phyloP scores from a whole-genome alignment of 2,329 filamentous ascomycete species.

The Colletotrichum eremochloae region DNA sequence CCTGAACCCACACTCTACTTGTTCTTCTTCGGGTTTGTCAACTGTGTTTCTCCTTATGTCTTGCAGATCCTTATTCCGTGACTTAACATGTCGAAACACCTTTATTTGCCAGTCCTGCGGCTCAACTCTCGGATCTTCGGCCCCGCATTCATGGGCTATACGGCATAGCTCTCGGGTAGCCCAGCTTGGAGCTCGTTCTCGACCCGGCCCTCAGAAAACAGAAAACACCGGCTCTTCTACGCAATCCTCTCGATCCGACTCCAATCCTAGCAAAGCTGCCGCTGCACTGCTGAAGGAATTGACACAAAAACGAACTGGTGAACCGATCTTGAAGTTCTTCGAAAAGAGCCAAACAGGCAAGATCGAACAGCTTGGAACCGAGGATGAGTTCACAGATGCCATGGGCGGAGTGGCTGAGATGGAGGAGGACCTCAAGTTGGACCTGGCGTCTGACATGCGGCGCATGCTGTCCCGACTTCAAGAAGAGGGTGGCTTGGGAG shows the following conservation, averaged over 20 bases:
- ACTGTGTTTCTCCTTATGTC: conserved; percentile 39
- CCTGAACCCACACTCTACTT: conserved; percentile 1
- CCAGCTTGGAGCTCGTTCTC: conserved; percentile 31
- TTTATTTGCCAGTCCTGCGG: conserved; percentile 56
- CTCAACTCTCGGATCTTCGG: conserved; percentile 48
- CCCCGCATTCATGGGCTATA: conserved; percentile 48
- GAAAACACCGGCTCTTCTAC: conserved; percentile 5
- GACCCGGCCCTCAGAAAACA: conserved; percentile 7
- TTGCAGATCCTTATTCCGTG: conserved; percentile 47
- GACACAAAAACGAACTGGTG: conserved; percentile 35
- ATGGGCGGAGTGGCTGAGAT: conserved; percentile 50
- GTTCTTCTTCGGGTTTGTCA: conserved; percentile 23
- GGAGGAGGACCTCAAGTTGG: conserved; percentile 47
- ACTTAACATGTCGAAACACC: conserved; percentile 52
- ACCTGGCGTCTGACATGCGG: conserved; percentile 45
- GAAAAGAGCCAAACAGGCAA: conserved; percentile 59
- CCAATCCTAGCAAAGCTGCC: conserved; percentile 23
- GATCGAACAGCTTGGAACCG: conserved; percentile 54
- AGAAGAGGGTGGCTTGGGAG: conserved; percentile 41
- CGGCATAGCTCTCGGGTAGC: conserved; percentile 51
- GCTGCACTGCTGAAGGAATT: conserved; percentile 45
- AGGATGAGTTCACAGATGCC: conserved; percentile 57
- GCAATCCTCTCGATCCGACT: not conserved
- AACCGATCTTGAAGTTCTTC: conserved; percentile 59
- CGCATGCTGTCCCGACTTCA: conserved; percentile 49